A percentile compares a stretch with the other conserved stretches of the same genome.
Evolutionary conservation across 805 yeast genomes (phyloP).

Genomic region (Saturnispora halmiae): DNA sequence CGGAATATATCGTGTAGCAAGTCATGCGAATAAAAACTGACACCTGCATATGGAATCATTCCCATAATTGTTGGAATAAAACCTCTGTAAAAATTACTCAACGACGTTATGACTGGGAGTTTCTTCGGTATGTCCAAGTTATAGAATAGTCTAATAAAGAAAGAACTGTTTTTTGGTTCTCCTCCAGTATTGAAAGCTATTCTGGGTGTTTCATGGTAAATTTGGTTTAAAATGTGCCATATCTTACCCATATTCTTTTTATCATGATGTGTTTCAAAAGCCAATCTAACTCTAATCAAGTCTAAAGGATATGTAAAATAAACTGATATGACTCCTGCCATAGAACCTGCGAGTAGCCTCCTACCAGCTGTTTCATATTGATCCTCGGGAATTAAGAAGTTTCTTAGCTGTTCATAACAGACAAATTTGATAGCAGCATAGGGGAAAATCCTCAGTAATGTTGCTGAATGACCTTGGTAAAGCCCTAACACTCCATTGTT

Average conservation of each 20-base stretch:
- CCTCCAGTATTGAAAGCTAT: constrained; percentile 25
- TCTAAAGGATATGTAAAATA: constrained; percentile 89
- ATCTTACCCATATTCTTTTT: constrained; percentile 26
- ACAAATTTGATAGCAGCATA: constrained; percentile 96
- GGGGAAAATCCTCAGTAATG: constrained; percentile 84
- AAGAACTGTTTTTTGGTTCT: constrained; percentile 21
- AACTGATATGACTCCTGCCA: constrained; percentile 83
- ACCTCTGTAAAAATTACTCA: constrained; percentile 82
- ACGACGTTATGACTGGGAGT: constrained; percentile 27
- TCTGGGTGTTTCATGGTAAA: constrained; percentile 29
- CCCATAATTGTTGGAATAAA: constrained; percentile 90
- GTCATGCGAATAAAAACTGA: constrained; percentile 92
- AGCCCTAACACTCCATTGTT: constrained; percentile 73
- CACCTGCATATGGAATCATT: constrained; percentile 97
- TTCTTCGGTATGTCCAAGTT: constrained; percentile 14
- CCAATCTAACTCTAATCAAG: constrained; percentile 80
- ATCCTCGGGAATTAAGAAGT: constrained; percentile 66
- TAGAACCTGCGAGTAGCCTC: constrained; percentile 78
- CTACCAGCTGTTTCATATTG: constrained; percentile 71
- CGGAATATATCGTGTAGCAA: constrained; percentile 78
- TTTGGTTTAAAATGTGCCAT: constrained; percentile 23
- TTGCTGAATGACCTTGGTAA: constrained; percentile 93
- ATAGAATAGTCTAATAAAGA: constrained; percentile 24
- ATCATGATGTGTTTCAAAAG: constrained; percentile 60
- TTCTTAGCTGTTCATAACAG: constrained; percentile 86